A percentile compares a stretch with the other conserved stretches of the same genome.
phyloP scores from a whole-genome alignment of 129 eudicot genomes.

The Deinandra increscens region DNA sequence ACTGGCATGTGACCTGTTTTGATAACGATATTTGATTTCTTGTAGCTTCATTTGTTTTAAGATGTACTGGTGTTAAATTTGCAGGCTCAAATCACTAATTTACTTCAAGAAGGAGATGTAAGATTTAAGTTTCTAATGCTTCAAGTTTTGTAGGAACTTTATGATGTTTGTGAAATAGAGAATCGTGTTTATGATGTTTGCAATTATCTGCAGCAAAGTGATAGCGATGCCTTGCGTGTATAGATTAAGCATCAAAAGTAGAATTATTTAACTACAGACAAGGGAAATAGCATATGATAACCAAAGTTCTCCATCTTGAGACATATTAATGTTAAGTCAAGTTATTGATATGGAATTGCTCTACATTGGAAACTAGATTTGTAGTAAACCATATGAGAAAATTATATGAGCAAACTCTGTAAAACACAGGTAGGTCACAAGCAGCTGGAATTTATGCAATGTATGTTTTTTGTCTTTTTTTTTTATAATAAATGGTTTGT shows the following conservation, averaged over 20 bases:
- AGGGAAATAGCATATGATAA: background rate
- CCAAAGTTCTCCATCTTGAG: constrained; percentile 3
- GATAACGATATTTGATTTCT: constrained; percentile 13
- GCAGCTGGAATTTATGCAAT: background rate
- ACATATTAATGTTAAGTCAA: background rate
- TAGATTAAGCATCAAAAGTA: constrained; percentile 5
- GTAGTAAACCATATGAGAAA: background rate
- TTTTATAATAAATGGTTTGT: no score
- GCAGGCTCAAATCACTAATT: constrained; percentile 7
- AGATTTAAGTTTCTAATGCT: no score
- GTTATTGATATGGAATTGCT: background rate
- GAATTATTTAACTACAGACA: constrained; percentile 2
- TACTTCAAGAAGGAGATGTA: no score
- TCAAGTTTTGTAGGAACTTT: no score
- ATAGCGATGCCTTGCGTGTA: no score
- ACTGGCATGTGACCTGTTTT: no score
- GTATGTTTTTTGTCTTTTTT: background rate
- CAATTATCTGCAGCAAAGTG: no score
- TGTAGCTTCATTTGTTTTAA: background rate
- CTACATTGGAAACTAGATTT: background rate
- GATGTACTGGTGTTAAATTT: background rate
- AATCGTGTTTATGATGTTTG: no score
- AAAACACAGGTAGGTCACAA: no score
- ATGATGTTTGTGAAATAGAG: no score
- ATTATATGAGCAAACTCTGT: background rate